phyloP scores from a whole-genome alignment of 2,329 filamentous ascomycete genomes.

The Arthroderma sp. region DNA sequence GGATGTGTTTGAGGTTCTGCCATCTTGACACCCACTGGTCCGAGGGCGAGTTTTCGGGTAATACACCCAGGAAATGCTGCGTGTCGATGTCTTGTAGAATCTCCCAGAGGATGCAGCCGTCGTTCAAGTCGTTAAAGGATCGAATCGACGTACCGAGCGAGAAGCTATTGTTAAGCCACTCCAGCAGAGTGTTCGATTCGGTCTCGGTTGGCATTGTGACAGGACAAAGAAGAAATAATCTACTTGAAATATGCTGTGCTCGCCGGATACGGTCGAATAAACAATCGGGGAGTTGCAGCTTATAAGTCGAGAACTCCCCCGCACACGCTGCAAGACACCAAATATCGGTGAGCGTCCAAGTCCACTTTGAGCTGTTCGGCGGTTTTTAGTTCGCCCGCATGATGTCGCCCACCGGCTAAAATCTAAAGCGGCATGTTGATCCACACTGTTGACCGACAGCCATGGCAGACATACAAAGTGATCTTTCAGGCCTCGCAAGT shows the following conservation, averaged over 20 bases:
- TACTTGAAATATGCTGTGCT: not conserved
- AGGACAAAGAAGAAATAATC: conserved; percentile 1
- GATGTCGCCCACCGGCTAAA: too few species aligned
- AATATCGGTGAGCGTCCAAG: conserved; percentile 5
- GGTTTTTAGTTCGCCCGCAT: not conserved
- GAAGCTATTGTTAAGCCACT: conserved; percentile 35
- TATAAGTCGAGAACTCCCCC: too few species aligned
- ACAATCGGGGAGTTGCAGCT: too few species aligned
- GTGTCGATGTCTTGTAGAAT: conserved; percentile 37
- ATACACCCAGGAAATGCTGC: conserved; percentile 34
- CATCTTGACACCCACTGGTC: conserved; percentile 36
- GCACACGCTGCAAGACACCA: not conserved
- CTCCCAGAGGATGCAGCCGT: conserved; percentile 35
- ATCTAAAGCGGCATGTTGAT: too few species aligned
- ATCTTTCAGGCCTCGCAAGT: too few species aligned
- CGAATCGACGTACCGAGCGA: conserved; percentile 30
- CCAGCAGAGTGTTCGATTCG: conserved; percentile 32
- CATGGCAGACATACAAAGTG: too few species aligned
- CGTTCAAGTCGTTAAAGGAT: conserved; percentile 29
- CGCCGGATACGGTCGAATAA: too few species aligned
- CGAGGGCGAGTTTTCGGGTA: conserved; percentile 31
- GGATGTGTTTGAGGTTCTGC: conserved; percentile 36
- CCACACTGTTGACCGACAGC: too few species aligned
- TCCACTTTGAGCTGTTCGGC: conserved; percentile 1
- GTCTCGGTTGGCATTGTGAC: conserved; percentile 32